These are phyloP conservation scores for Aspergillus sclerotiicarbonarius DNA, from an alignment of 495 filamentous ascomycete species.

Conservation along the genomic window DNA sequence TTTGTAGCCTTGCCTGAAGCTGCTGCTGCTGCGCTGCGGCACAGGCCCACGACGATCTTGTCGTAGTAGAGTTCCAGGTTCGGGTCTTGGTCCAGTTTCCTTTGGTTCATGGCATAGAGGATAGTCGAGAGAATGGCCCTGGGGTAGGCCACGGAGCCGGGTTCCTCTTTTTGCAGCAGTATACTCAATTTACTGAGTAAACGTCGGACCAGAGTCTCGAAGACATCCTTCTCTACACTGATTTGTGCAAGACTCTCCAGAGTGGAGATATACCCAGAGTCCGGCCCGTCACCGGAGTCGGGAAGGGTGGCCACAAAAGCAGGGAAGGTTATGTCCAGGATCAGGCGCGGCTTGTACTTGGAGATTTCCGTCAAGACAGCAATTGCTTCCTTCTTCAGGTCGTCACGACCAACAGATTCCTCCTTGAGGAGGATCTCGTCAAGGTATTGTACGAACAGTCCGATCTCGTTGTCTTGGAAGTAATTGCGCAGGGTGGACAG, in stretches of 20 bases:
- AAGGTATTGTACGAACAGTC: constrained; percentile 62
- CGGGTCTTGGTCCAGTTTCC: constrained; percentile 45
- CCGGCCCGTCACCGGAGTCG: constrained; percentile 49
- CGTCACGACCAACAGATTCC: constrained; percentile 53
- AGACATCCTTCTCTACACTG: constrained; percentile 61
- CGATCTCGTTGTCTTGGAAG: constrained; percentile 62
- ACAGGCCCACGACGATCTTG: constrained; percentile 55
- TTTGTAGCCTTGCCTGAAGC: constrained; percentile 38
- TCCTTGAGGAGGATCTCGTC: constrained; percentile 64
- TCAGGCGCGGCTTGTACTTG: constrained; percentile 61
- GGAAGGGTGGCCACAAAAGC: constrained; percentile 70
- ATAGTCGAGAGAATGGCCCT: constrained; percentile 61
- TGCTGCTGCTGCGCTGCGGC: constrained; percentile 42
- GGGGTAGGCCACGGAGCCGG: constrained; percentile 51
- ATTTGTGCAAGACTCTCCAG: constrained; percentile 69
- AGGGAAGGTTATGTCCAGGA: constrained; percentile 71
- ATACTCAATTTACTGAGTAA: constrained; percentile 64
- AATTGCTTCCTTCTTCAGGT: constrained; percentile 64
- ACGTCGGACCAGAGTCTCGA: constrained; percentile 66
- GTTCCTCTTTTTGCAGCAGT: constrained; percentile 54
- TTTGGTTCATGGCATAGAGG: constrained; percentile 61
- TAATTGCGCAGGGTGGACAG: constrained; percentile 55
- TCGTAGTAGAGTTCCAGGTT: constrained; percentile 59
- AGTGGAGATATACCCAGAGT: constrained; percentile 51
- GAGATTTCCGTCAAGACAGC: constrained; percentile 62